Percentiles rank a stretch among this genome's conserved stretches.
phyloP scores from a whole-genome alignment of 768 basidiomycete species.

The Tulasnella sp. region DNA sequence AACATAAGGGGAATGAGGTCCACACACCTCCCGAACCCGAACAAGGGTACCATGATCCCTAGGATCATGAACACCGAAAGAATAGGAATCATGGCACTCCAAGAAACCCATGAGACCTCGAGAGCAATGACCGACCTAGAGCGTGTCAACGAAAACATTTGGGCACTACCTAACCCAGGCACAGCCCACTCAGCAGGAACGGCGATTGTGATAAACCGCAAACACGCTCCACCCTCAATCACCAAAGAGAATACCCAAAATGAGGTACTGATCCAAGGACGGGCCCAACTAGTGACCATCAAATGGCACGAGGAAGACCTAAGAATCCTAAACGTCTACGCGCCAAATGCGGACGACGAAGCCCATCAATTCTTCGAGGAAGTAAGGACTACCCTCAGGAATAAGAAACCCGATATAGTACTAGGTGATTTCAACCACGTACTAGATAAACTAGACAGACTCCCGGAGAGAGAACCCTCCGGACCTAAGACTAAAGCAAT shows the following conservation, averaged over 20 bases:
- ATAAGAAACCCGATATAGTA: neutral
- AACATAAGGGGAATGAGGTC: neutral
- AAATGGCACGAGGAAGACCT: neutral
- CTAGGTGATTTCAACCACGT: slow-evolving; percentile 26
- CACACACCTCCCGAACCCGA: neutral
- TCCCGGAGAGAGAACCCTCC: neutral
- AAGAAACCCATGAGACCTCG: slow-evolving; percentile 13
- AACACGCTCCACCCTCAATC: neutral
- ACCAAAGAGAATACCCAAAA: neutral
- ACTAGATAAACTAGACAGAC: neutral
- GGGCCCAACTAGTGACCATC: neutral
- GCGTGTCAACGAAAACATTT: neutral
- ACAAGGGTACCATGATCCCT: neutral
- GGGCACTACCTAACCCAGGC: neutral
- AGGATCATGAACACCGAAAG: slow-evolving; percentile 10
- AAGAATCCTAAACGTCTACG: neutral
- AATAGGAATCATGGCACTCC: neutral
- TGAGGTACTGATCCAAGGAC: neutral
- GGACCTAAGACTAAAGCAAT: too few relatives aligned
- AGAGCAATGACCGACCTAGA: neutral
- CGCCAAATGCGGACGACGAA: neutral
- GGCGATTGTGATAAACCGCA: neutral
- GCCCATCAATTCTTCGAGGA: neutral
- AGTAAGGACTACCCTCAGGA: neutral
- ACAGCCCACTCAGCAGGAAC: neutral